Percentiles rank a stretch among this genome's conserved stretches.
Evolutionary conservation across 2,329 filamentous ascomycete species (phyloP).

Genomic region (Neonectria ditissima): DNA sequence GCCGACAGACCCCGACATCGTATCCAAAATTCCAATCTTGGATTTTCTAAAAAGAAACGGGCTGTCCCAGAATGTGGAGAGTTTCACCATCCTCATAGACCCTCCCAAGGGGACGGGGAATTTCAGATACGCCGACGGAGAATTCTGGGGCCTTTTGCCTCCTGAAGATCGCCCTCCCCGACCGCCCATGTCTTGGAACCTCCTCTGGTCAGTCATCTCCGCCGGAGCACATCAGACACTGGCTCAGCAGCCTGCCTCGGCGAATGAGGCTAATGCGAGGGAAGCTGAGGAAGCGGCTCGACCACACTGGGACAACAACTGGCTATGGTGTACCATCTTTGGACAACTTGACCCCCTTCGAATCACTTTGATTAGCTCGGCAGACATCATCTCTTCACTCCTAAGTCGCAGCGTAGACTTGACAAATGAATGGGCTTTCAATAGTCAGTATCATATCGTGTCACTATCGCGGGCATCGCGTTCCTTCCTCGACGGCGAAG

Average conservation of each 20-base stretch:
- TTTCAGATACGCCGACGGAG: conserved; percentile 42
- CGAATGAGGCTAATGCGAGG: neutral
- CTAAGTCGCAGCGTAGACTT: conserved; percentile 68
- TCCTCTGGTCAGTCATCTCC: conserved; percentile 43
- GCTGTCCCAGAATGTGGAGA: conserved; percentile 55
- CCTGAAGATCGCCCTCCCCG: conserved; percentile 31
- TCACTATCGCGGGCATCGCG: conserved; percentile 53
- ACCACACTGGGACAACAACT: conserved; percentile 50
- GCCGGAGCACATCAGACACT: conserved; percentile 16
- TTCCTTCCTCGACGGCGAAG: neutral
- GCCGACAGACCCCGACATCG: conserved; percentile 34
- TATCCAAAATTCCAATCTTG: conserved; percentile 52
- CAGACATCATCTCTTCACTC: conserved; percentile 70
- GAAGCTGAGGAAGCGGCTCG: conserved; percentile 38
- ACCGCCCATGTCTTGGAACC: conserved; percentile 36
- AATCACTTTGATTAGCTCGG: conserved; percentile 70
- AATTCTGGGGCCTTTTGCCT: conserved; percentile 49
- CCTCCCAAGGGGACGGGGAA: conserved; percentile 43
- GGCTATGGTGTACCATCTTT: conserved; percentile 69
- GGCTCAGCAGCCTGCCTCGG: neutral
- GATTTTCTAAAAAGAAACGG: conserved; percentile 52
- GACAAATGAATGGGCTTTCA: conserved; percentile 72
- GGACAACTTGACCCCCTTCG: conserved; percentile 62
- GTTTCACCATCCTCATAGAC: conserved; percentile 56
- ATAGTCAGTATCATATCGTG: conserved; percentile 72